These are phyloP conservation scores for Trifolium pratense DNA, from an alignment of 306 rosid species.

Conservation along the genomic window DNA sequence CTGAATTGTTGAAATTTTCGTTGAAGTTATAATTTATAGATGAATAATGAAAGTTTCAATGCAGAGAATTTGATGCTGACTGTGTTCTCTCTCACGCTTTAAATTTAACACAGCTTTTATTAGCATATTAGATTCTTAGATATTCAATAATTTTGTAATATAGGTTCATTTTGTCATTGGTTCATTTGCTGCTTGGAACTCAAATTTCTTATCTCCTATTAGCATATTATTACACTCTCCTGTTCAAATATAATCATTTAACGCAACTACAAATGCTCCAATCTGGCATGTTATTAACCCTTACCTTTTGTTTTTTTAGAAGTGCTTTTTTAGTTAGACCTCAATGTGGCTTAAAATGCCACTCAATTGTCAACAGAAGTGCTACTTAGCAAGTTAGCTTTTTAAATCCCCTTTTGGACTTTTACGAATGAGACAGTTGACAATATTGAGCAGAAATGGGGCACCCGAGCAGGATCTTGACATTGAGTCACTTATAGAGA, in stretches of 20 bases:
- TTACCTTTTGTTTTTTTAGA: background rate
- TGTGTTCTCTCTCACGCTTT: background rate
- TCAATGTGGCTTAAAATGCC: background rate
- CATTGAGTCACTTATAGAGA: background rate
- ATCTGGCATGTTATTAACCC: background rate
- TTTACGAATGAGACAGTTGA: background rate
- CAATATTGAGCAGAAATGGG: background rate
- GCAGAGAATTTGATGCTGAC: conserved; percentile 16
- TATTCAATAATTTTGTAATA: background rate
- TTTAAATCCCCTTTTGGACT: conserved; percentile 12
- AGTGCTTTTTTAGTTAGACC: background rate
- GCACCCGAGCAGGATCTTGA: conserved; percentile 13
- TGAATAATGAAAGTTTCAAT: conserved; percentile 30
- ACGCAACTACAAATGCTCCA: background rate
- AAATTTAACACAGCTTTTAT: background rate
- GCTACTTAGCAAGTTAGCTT: background rate
- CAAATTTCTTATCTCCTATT: conserved; percentile 24
- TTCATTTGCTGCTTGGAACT: conserved; percentile 13
- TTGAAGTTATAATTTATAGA: conserved; percentile 36
- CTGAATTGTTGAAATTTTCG: conserved; percentile 45
- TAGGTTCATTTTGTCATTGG: conserved; percentile 2
- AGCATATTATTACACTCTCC: background rate
- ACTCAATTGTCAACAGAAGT: conserved; percentile 1
- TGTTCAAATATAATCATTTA: background rate
- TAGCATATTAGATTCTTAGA: conserved; percentile 27